A percentile compares a stretch with the other conserved stretches of the same genome.
These are phyloP conservation scores for Umbelopsis ramanniana DNA, from an alignment of 192 early-diverging fungal genomes.

Conservation along the genomic window DNA sequence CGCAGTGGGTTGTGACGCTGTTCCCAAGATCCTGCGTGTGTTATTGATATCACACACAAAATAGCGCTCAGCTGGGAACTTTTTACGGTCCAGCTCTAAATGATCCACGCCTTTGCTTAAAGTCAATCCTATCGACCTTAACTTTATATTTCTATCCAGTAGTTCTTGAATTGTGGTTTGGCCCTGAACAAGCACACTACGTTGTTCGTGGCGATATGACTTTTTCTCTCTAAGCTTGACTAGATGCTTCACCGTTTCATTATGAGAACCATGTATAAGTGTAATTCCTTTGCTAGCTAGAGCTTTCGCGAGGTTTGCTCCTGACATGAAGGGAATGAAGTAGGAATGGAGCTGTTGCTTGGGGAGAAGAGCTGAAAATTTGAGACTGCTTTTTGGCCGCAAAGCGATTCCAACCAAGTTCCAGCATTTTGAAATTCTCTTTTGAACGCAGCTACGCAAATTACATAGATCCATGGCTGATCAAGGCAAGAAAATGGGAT, in stretches of 20 bases:
- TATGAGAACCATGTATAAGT: conserved; percentile 23
- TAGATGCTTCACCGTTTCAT: conserved; percentile 35
- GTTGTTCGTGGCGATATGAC: conserved; percentile 33
- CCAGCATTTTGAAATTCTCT: background rate
- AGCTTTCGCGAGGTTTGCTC: background rate
- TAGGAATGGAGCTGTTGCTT: too few species aligned
- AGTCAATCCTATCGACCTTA: conserved; percentile 33
- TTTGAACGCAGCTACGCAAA: background rate
- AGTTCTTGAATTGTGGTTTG: conserved; percentile 35
- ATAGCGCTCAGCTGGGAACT: conserved; percentile 45
- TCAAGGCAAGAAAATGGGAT: conserved; percentile 19
- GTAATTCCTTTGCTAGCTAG: conserved; percentile 1
- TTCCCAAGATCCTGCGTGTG: conserved; percentile 51
- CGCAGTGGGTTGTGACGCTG: conserved; percentile 37
- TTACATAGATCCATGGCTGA: conserved; percentile 3
- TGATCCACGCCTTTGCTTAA: conserved; percentile 24
- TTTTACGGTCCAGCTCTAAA: conserved; percentile 21
- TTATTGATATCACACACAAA: conserved; percentile 41
- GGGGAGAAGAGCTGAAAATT: background rate
- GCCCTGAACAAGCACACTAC: conserved; percentile 37
- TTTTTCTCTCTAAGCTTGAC: conserved; percentile 36
- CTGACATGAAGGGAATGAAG: background rate
- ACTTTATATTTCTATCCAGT: background rate
- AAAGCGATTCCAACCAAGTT: background rate
- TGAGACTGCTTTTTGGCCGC: background rate